These are phyloP conservation scores for Fennellomyces sp. DNA, from an alignment of 371 early-diverging fungal genomes.

Conservation along the genomic window DNA sequence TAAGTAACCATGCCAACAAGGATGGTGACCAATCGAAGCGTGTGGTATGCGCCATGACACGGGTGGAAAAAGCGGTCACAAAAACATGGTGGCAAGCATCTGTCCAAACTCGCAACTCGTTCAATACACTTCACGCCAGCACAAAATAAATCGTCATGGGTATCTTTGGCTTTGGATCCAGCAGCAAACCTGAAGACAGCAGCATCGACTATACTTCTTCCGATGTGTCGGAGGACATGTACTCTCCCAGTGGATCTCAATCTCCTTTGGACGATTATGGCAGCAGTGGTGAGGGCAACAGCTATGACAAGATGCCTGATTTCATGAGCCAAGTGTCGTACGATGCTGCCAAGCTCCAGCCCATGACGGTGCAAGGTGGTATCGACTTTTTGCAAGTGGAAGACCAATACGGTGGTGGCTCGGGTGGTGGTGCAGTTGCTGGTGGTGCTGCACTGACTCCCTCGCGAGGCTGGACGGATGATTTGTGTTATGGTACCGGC, in stretches of 20 bases:
- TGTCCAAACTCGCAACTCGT: neutral
- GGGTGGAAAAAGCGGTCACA: conserved; percentile 1
- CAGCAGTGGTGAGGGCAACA: conserved; percentile 28
- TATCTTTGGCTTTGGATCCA: conserved; percentile 31
- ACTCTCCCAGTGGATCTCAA: conserved; percentile 28
- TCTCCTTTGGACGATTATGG: conserved; percentile 11
- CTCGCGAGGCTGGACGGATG: conserved; percentile 81
- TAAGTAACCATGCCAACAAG: no score
- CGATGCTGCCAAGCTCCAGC: conserved; percentile 59
- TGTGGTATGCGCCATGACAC: no score
- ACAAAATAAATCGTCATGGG: conserved; percentile 17
- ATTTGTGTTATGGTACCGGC: conserved; percentile 89
- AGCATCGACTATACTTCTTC: conserved; percentile 4
- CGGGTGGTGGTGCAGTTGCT: conserved; percentile 21
- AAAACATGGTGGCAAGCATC: neutral
- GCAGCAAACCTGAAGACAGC: conserved; percentile 10
- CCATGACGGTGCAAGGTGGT: conserved; percentile 62
- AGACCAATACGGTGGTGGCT: conserved; percentile 32
- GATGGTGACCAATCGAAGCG: no score
- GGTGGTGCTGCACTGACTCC: conserved; percentile 62
- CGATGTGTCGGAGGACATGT: conserved; percentile 24
- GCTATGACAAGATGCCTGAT: conserved; percentile 56
- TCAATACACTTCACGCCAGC: neutral
- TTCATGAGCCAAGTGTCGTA: conserved; percentile 55
- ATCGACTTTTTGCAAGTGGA: conserved; percentile 65